Base-by-base conservation (phyloP, 2,329 filamentous ascomycete species). In the Hypoxylon sp. region DNA sequence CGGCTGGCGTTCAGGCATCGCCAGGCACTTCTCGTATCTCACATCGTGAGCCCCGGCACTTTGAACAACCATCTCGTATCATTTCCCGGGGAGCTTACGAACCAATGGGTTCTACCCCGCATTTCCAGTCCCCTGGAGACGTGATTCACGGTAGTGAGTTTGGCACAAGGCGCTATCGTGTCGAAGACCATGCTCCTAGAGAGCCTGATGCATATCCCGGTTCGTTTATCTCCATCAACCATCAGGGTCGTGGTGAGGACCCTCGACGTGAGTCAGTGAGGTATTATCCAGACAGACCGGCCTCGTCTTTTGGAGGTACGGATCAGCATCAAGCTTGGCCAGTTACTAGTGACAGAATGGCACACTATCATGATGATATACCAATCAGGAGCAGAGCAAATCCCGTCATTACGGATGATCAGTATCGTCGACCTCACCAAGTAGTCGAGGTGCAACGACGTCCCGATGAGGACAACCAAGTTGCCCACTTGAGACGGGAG, bases 381-480 rank as follows among this genome's bases (percentile, higher is more conserved):
- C 55, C 64, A 64, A 37, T 48, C 69, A 72, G 72, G 47, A 67
- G 62, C 28, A 71, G 68, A 51, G 66, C 67, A 47, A 55, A 72
- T 56, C 72, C 71, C 7, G 64, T 72, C 47, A 22, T 71, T 34
- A 52, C 72, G 47, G 65, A 67, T 59, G 65, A 68, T 47, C 62
- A n/a, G 17, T 41, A 44, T 50, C 59, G 59, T 37, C 68, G 59
- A 41, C 64, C 66, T 57, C 71, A 65, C 53, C 70, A 65, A 58
- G 62, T 71, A 48, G 59, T 70, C 24, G 71, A 71, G 62, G 51
- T 71, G 44, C 72, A 65, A 59, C 62, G 64, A 13, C 61, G 67
- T 46, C 64, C 63, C 46, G 56, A 43, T 48, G 58, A 62, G 48
- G 65, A 59, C n/a, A 66, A 71, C 46, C 64, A 64, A 43, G 44